phyloP scores from a whole-genome alignment of 2,329 filamentous ascomycete genomes.

The Pseudodiploospora longispora region DNA sequence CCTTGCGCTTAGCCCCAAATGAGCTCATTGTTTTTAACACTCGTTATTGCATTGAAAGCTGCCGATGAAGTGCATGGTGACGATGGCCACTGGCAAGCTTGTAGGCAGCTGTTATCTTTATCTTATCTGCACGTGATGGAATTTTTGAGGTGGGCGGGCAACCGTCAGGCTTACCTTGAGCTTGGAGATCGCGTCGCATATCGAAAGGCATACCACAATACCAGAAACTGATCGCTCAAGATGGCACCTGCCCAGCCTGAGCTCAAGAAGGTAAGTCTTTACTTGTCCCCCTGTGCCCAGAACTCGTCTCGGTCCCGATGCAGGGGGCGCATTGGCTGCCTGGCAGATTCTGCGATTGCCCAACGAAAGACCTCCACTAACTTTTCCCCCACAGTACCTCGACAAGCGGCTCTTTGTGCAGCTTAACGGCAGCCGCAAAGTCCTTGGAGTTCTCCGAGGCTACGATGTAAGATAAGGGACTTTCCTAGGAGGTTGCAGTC shows the following conservation, averaged over 20 bases:
- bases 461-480: slow-evolving; percentile 67
- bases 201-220: slow-evolving; percentile 13
- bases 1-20: slow-evolving; percentile 56
- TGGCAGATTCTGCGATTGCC: not conserved
- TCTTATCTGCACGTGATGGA: slow-evolving; percentile 44
- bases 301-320: not conserved
- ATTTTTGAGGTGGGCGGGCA: slow-evolving; percentile 17
- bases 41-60: slow-evolving; percentile 2
- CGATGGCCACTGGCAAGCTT: not conserved
- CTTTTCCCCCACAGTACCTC: slow-evolving; percentile 63
- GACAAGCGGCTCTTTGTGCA: slow-evolving; percentile 98
- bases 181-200: slow-evolving; percentile 19
- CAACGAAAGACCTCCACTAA: not conserved
- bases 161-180: slow-evolving; percentile 12
- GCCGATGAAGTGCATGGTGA: not conserved
- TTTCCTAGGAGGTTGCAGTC: too few species aligned
- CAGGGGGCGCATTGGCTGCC: accelerated
- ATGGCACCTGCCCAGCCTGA: slow-evolving; percentile 99
- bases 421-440: slow-evolving; percentile 94
- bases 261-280: slow-evolving; percentile 75
- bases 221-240: slow-evolving; percentile 33
- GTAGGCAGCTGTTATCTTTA: slow-evolving; percentile 15
- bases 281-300: not conserved
- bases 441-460: slow-evolving; percentile 85
- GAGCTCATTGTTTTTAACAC: slow-evolving; percentile 40